Evolutionary conservation across 306 rosid genomes (phyloP).

Genomic region (Vicia faba): DNA sequence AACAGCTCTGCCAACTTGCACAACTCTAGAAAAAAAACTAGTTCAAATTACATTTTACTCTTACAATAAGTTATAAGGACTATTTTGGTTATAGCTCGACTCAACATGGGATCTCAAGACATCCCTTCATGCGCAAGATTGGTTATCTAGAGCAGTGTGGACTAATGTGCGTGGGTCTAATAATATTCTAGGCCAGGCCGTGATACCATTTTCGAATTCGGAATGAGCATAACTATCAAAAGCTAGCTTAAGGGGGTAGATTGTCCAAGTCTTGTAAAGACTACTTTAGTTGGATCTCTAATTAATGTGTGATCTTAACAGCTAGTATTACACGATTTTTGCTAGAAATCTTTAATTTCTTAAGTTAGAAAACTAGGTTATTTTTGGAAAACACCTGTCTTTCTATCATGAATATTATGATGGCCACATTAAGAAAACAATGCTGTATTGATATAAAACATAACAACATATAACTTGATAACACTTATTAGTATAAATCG

Average conservation of each 20-base stretch:
- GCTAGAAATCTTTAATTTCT: not conserved
- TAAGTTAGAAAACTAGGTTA: not conserved
- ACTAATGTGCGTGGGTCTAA: not conserved
- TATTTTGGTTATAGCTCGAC: not conserved
- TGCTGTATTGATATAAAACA: conserved; percentile 1
- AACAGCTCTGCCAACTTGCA: too few relatives aligned
- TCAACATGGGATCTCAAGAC: not conserved
- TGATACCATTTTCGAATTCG: not conserved
- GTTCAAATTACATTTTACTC: too few relatives aligned
- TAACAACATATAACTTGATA: not conserved
- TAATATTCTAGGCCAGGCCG: not conserved
- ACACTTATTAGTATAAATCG: not conserved
- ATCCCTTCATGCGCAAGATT: not conserved
- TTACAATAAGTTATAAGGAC: not conserved
- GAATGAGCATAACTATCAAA: not conserved
- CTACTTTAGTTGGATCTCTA: not conserved
- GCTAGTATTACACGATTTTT: not conserved
- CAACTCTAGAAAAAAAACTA: too few relatives aligned
- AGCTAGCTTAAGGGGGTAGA: not conserved
- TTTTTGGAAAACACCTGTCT: not conserved
- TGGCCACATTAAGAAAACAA: not conserved
- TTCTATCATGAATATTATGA: not conserved
- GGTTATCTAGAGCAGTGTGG: not conserved
- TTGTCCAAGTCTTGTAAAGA: not conserved
- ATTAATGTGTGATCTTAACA: not conserved